Evolutionary conservation across 106 monocot genomes (phyloP).

Genomic region (Chionographis japonica): DNA sequence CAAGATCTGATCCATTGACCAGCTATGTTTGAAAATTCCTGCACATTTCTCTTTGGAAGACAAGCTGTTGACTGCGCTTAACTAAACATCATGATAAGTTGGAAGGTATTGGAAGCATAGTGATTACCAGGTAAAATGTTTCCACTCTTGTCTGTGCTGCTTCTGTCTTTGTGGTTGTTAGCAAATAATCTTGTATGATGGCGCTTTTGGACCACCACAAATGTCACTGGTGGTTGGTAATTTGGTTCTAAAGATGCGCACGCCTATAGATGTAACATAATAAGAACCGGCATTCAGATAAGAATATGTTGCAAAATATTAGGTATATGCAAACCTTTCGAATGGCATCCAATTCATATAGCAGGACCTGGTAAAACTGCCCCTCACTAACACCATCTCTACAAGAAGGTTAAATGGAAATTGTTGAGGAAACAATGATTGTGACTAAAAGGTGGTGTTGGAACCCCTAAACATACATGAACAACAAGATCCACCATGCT

Average conservation of each 20-base stretch:
- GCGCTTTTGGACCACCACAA: slow-evolving; percentile 84
- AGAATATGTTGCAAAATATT: not conserved
- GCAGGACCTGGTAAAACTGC: slow-evolving; percentile 82
- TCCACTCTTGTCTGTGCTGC: slow-evolving; percentile 75
- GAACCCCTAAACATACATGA: too few species aligned
- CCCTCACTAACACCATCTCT: slow-evolving; percentile 96
- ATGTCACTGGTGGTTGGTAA: slow-evolving; percentile 90
- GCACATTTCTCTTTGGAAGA: too few species aligned
- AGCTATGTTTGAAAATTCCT: too few species aligned
- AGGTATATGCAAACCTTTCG: slow-evolving; percentile 54
- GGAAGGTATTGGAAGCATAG: not conserved
- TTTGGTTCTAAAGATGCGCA: slow-evolving; percentile 85
- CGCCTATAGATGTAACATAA: slow-evolving; percentile 35
- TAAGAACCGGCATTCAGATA: not conserved
- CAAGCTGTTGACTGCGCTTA: not conserved
- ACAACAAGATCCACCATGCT: too few species aligned
- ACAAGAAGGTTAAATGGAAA: not conserved
- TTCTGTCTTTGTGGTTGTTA: slow-evolving; percentile 78
- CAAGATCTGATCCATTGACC: too few species aligned
- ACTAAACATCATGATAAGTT: not conserved
- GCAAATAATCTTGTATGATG: slow-evolving; percentile 82
- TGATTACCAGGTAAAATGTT: slow-evolving; percentile 78
- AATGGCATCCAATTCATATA: slow-evolving; percentile 90
- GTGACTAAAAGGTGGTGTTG: too few species aligned
- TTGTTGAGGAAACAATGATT: not conserved